Base-by-base conservation (phyloP, 352 stramenopile species). In the Thalassiosira allenii region DNA sequence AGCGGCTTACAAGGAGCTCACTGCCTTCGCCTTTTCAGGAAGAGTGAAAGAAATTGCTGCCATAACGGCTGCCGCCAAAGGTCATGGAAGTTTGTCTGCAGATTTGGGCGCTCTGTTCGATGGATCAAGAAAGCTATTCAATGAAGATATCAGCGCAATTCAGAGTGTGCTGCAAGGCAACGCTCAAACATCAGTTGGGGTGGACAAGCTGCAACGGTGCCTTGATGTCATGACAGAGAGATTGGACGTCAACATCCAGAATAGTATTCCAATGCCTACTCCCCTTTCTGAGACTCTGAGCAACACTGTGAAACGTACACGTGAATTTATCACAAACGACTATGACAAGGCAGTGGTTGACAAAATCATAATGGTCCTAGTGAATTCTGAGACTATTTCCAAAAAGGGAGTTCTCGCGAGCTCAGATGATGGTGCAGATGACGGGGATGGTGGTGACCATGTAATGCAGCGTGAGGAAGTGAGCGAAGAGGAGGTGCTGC, bases 201-300 rank as follows among this genome's bases (percentile, higher is more conserved):
- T 96, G 33, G 86, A 91, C 30, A 92, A 90, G 56, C 75, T 95
- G 25, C 89, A 94, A 47, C 85, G 89, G 37, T 93, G 91, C 49
- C 77, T 97, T 11, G 94, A 97, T 79, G 91, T 97, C 25, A 95
- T 97, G 75, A 91, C 90, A 12, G 95, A 98, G 73, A 81, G 93
- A 53, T 86, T 98, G 34, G 95, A 98, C 82, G 96, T 96, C 66
- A 95, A 92, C 22, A 90, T 97, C 22, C 91, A 93, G 34, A 97
- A 97, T 76, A 94, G 83, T 41, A 94, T 97, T 66, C 94, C 94
- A 6, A 75, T 90, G 11, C 84, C 87, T 47, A 84, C 89, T 11
- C 88, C 88, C n/a, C 84, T 97, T 5, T 94, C 89, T 23, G 92
- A 96, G 56, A 96, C 90, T 25, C 79, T 97, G 2, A 72, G 79